phyloP scores from a whole-genome alignment of 2,329 filamentous ascomycete genomes.

The Fusarium sp. region DNA sequence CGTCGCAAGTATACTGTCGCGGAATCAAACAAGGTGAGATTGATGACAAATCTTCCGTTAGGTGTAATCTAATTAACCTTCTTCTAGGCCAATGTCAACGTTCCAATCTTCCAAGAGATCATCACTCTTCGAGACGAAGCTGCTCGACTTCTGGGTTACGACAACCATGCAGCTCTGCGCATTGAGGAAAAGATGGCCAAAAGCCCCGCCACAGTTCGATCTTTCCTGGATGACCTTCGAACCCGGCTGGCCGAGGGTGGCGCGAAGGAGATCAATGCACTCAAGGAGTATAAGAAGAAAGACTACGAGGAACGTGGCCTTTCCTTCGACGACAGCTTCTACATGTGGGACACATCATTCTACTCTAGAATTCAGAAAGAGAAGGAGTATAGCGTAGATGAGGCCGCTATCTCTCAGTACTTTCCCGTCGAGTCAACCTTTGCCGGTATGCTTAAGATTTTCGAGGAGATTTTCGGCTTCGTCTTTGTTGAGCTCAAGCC shows the following conservation, averaged over 20 bases:
- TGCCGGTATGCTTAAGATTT: conserved; percentile 83
- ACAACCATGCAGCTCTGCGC: conserved; percentile 79
- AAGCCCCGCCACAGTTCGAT: conserved; percentile 76
- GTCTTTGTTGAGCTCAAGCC: conserved; percentile 79
- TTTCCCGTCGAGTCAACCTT: conserved; percentile 83
- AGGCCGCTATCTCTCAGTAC: conserved; percentile 85
- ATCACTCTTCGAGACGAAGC: conserved; percentile 82
- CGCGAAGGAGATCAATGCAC: conserved; percentile 74
- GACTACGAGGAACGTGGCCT: conserved; percentile 72
- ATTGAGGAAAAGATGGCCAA: conserved; percentile 92
- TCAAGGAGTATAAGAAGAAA: conserved; percentile 80
- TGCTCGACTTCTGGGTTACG: conserved; percentile 81
- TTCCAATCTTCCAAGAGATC: conserved; percentile 79
- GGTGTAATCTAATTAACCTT: not conserved
- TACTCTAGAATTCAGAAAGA: conserved; percentile 86
- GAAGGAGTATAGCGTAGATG: conserved; percentile 83
- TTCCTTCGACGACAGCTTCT: conserved; percentile 77
- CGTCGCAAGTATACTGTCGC: conserved; percentile 77
- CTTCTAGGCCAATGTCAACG: conserved; percentile 73
- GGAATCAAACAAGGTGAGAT: conserved; percentile 80
- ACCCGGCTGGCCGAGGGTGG: conserved; percentile 77
- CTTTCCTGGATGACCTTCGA: conserved; percentile 79
- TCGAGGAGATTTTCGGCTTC: conserved; percentile 85
- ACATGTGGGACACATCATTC: conserved; percentile 85
- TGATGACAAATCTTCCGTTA: not conserved